phyloP scores from a whole-genome alignment of 2,329 filamentous ascomycete species.

The Biscogniauxia marginata region DNA sequence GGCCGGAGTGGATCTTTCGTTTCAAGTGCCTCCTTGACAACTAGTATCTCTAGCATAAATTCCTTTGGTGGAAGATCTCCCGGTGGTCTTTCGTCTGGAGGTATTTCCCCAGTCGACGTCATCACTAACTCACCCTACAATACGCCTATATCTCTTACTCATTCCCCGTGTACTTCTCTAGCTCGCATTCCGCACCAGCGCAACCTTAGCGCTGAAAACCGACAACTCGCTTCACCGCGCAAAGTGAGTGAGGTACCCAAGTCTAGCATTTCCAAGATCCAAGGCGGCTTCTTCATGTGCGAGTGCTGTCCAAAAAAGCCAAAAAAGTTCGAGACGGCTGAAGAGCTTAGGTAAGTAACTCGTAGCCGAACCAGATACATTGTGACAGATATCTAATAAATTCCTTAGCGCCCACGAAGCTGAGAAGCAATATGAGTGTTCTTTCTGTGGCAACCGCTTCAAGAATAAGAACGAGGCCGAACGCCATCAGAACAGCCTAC shows the following conservation, averaged over 20 bases:
- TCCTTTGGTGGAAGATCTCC: slow-evolving; percentile 49
- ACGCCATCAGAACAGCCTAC: slow-evolving; percentile 91
- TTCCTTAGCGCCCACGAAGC: slow-evolving; percentile 73
- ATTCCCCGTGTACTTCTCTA: slow-evolving; percentile 49
- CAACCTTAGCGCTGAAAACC: slow-evolving; percentile 42
- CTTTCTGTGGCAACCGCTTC: slow-evolving; percentile 91
- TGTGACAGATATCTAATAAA: slow-evolving; percentile 25
- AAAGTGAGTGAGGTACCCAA: slow-evolving; percentile 53
- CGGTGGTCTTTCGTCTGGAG: slow-evolving; percentile 48
- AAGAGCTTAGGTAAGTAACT: slow-evolving; percentile 73
- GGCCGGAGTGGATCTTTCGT: slow-evolving; percentile 49
- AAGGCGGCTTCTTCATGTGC: slow-evolving; percentile 63
- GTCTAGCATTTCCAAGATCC: slow-evolving; percentile 46
- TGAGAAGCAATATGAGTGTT: slow-evolving; percentile 95
- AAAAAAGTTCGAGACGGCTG: slow-evolving; percentile 84
- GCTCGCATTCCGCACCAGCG: slow-evolving; percentile 45
- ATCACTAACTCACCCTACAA: slow-evolving; percentile 50
- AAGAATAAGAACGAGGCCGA: slow-evolving; percentile 99
- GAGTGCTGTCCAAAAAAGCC: slow-evolving; percentile 97
- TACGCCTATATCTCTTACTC: slow-evolving; percentile 46
- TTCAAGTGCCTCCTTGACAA: slow-evolving; percentile 45
- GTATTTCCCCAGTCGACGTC: slow-evolving; percentile 36
- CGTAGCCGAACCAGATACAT: not conserved
- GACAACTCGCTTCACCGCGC: slow-evolving; percentile 47
- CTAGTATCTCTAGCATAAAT: slow-evolving; percentile 41